Base-by-base conservation (phyloP, 305 asterid genomes). In the Fraxinus paxiana region DNA sequence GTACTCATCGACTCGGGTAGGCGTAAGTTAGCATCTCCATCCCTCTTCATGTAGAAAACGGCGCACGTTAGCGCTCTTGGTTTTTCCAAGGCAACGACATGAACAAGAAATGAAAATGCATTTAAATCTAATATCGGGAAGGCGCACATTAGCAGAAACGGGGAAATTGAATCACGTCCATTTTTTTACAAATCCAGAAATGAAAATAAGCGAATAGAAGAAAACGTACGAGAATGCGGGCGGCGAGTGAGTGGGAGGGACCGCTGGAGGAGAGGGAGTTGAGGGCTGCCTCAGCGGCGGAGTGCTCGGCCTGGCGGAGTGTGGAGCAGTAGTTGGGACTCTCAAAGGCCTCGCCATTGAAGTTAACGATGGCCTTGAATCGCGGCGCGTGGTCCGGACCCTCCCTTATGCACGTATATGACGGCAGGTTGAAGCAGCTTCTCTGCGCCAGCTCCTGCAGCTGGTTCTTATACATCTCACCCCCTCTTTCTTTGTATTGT, bases 311-410 rank as follows among this genome's bases (percentile, higher is more conserved):
- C 79, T 81, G 89, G 4, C 93, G 90, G 78, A 90, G 89, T 8
- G 91, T 90, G 28, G 89, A 79, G 82, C 81, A 80, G 81, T 85
- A 84, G 72, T 84, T 86, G 4, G 90, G 89, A 46, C 88, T 81
- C 71, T 90, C 93, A 10, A 88, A 90, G 67, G 83, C 54, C 69
- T 90, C 93, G 30, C 93, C 91, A 85, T 87, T 88, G 43, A 90
- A 90, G 80, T 87, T 88, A 38, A 90, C 93, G 34, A 80, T 69
- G 15, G 90, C 88, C 77, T 87, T 90, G 33, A 90, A 90, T 6
- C 93, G 84, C 12, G 93, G 93, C 59, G 91, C 93, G 91, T 90
- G 93, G 86, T 90, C 93, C 0, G 93, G 91, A 84, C 93, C 93
- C 84, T 88, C 93, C 73, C 92, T 67, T 0, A 88, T 71, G 59